Percentiles rank a stretch among this genome's conserved stretches.
Conservation (phyloP, 2,329 filamentous ascomycete genomes). For the Cercospora nicotianae region DNA sequence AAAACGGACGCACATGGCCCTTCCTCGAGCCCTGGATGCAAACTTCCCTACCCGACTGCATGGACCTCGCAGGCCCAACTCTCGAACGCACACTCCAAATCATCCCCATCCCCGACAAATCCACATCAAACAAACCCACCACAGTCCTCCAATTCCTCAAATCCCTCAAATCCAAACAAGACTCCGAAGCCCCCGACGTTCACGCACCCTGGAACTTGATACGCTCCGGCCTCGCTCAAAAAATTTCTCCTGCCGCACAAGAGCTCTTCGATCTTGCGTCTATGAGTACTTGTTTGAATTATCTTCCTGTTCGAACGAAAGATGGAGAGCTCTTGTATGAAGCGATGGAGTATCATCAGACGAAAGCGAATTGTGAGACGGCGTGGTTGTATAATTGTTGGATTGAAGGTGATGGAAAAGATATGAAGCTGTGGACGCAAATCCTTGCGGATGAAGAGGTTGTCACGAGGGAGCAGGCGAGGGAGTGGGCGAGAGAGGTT, state of each 20-base stretch:
- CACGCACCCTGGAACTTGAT: conserved; percentile 3
- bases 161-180: conserved; percentile 6
- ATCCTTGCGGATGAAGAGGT: neutral
- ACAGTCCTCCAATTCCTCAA: neutral
- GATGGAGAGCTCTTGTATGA: conserved; percentile 1
- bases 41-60: conserved; percentile 4
- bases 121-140: neutral
- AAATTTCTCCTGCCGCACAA: neutral
- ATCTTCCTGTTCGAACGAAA: conserved; percentile 1
- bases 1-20: conserved; percentile 2
- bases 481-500: neutral
- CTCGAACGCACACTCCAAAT: conserved; percentile 5
- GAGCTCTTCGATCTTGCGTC: neutral
- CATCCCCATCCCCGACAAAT: neutral
- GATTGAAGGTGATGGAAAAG: conserved; percentile 1
- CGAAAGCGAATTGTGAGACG: conserved; percentile 9
- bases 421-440: neutral
- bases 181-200: neutral
- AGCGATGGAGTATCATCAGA: conserved; percentile 8
- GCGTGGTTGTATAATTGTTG: conserved; percentile 10
- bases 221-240: neutral
- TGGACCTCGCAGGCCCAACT: conserved; percentile 5
- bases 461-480: neutral
- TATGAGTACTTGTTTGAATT: conserved; percentile 1
- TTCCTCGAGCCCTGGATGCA: conserved; percentile 9